A percentile compares a stretch with the other conserved stretches of the same genome.
Evolutionary conservation across 164 flowering plant genomes (phyloP).

Genomic region (Nymphaea thermarum): DNA sequence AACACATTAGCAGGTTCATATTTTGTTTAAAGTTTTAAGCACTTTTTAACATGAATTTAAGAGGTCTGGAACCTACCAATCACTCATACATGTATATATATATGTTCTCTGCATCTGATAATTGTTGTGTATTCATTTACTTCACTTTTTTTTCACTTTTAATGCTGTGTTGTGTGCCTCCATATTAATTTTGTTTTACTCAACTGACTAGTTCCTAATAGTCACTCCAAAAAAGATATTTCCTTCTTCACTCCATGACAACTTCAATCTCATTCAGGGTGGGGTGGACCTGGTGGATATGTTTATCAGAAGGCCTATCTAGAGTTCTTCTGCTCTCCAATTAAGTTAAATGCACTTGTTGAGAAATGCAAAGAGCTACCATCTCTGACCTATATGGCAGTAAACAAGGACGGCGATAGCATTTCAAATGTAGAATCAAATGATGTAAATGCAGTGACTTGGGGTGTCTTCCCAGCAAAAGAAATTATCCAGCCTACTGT

Average conservation of each 20-base stretch:
- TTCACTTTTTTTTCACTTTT: no score
- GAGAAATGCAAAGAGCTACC: constrained; percentile 61
- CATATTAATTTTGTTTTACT: no score
- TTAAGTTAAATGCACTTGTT: constrained; percentile 47
- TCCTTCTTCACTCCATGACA: not conserved
- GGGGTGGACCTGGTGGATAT: constrained; percentile 91
- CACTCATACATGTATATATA: no score
- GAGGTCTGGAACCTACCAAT: no score
- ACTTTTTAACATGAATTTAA: no score
- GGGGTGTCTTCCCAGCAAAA: constrained; percentile 94
- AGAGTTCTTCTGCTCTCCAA: constrained; percentile 79
- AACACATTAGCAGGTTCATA: no score
- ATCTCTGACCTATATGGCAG: constrained; percentile 64
- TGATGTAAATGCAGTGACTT: constrained; percentile 82
- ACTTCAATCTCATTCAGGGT: constrained; percentile 30
- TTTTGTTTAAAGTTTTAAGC: no score
- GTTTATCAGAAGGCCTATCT: constrained; percentile 91
- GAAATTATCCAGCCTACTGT: constrained; percentile 92
- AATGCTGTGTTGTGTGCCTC: no score
- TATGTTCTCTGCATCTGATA: no score
- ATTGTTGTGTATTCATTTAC: no score
- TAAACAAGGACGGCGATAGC: constrained; percentile 50
- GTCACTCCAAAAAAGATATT: no score
- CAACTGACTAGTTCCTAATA: no score
- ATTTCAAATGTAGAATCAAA: constrained; percentile 34